Evolutionary conservation across 805 yeast genomes (phyloP).

Genomic region (Lipomyces lipofer): DNA sequence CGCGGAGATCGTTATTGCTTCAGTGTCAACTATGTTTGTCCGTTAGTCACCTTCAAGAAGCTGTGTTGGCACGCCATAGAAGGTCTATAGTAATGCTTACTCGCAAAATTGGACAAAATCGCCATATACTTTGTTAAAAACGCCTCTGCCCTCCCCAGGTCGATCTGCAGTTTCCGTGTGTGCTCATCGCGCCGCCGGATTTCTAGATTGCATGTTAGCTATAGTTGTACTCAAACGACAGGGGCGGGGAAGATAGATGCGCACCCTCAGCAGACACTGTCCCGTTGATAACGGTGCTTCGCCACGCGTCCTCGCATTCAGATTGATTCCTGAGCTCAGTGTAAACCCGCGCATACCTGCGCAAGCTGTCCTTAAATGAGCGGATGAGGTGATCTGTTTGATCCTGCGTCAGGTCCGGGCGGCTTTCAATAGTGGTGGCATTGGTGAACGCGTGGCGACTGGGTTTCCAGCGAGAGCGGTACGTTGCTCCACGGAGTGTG

Average conservation of each 20-base stretch:
- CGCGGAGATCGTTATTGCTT: conserved; percentile 8
- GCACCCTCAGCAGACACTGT: neutral
- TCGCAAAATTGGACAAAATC: conserved; percentile 9
- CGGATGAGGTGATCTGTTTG: conserved; percentile 14
- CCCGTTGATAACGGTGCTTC: too few relatives aligned
- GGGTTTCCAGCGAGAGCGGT: too few relatives aligned
- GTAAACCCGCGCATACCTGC: conserved; percentile 8
- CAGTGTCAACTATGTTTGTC: conserved; percentile 7
- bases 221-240: neutral
- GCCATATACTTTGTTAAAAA: conserved; percentile 14
- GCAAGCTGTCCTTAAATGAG: conserved; percentile 16
- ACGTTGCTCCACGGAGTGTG: too few relatives aligned
- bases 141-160: conserved; percentile 18
- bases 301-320: too few relatives aligned
- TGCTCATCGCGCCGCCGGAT: neutral
- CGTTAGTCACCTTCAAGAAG: neutral
- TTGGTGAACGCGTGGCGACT: too few relatives aligned
- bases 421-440: too few relatives aligned
- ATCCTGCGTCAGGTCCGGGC: conserved; percentile 2
- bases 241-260: neutral
- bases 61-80: neutral
- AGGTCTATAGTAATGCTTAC: too few relatives aligned
- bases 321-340: too few relatives aligned
- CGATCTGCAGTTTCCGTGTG: conserved; percentile 11
- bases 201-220: neutral